Conservation (phyloP, 768 basidiomycete species). For the Russula emetica region DNA sequence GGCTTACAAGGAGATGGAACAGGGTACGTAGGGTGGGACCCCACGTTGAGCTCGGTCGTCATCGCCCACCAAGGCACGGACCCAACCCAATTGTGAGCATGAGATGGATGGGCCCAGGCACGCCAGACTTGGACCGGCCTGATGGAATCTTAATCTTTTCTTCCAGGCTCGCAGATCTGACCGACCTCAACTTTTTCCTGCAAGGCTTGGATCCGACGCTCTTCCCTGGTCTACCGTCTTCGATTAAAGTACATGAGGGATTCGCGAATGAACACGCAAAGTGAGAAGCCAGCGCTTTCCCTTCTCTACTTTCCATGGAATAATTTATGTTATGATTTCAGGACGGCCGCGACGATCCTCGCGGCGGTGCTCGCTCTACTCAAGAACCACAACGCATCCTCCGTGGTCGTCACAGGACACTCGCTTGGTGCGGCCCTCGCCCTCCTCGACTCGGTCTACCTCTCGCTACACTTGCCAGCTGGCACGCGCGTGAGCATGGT, state of each 20-base stretch:
- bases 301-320: neutral
- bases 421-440: constrained; percentile 31
- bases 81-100: constrained; percentile 47
- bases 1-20: constrained; percentile 39
- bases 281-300: constrained; percentile 2
- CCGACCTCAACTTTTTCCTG: constrained; percentile 44
- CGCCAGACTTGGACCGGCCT: neutral
- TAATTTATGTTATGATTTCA: neutral
- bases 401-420: constrained; percentile 39
- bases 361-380: constrained; percentile 42
- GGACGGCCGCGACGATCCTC: constrained; percentile 45
- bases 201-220: constrained; percentile 41
- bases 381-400: constrained; percentile 37
- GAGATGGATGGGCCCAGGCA: neutral
- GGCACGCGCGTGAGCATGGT: constrained; percentile 39
- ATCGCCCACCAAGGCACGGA: constrained; percentile 62
- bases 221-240: constrained; percentile 50
- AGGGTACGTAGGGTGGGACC: constrained; percentile 54
- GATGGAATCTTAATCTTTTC: neutral
- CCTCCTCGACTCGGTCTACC: constrained; percentile 35
- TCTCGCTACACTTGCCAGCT: constrained; percentile 34
- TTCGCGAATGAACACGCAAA: constrained; percentile 49
- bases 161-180: constrained; percentile 33
- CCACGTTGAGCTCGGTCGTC: constrained; percentile 47
- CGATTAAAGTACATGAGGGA: constrained; percentile 51